These are phyloP conservation scores for Brassica cretica DNA, from an alignment of 345 rosid genomes.

Conservation along the genomic window DNA sequence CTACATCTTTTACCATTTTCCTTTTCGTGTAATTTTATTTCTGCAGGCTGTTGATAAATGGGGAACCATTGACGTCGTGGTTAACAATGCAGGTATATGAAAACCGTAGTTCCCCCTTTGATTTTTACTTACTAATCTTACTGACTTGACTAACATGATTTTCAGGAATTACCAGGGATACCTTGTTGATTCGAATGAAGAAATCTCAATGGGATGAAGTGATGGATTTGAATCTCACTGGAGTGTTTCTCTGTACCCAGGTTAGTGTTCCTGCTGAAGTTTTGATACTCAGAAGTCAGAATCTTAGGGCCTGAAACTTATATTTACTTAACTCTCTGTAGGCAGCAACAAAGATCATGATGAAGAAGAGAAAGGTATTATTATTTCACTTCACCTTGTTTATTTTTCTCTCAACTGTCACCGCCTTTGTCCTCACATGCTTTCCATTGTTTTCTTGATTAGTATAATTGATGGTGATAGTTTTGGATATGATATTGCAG, in stretches of 20 bases:
- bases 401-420: neutral
- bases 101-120: conserved; percentile 1
- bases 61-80: conserved; percentile 93
- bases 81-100: conserved; percentile 89
- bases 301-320: conserved; percentile 21
- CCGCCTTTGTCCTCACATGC: neutral
- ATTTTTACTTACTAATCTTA: conserved; percentile 19
- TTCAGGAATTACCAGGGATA: conserved; percentile 86
- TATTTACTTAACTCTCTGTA: conserved; percentile 43
- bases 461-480: neutral
- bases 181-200: conserved; percentile 93
- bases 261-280: conserved; percentile 42
- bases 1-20: conserved; percentile 5
- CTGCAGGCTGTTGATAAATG: conserved; percentile 86
- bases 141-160: conserved; percentile 34
- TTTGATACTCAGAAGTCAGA: conserved; percentile 31
- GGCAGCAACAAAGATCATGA: conserved; percentile 97
- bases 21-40: conserved; percentile 4
- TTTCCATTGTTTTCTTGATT: neutral
- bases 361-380: conserved; percentile 85
- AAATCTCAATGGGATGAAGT: conserved; percentile 95
- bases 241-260: conserved; percentile 95
- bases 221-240: conserved; percentile 88
- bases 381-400: neutral
- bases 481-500: conserved; percentile 41